Evolutionary conservation across 2,329 filamentous ascomycete genomes (phyloP).

Genomic region (Cryoendolithus antarcticus): DNA sequence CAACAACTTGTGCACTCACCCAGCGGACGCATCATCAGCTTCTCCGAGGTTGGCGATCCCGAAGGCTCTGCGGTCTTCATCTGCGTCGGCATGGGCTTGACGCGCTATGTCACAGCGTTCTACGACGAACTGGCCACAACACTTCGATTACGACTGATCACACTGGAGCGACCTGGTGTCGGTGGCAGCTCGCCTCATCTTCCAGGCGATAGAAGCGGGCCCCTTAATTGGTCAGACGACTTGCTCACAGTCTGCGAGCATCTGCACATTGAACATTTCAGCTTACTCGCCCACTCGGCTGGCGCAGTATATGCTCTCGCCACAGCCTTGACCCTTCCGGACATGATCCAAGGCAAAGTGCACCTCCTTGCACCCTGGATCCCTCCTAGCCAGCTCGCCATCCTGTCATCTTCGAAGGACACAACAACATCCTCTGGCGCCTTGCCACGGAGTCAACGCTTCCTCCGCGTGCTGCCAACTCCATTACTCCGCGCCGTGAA

Average conservation of each 20-base stretch:
- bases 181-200: slow-evolving; percentile 80
- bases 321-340: slow-evolving; percentile 87
- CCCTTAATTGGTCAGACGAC: slow-evolving; percentile 87
- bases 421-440: slow-evolving; percentile 46
- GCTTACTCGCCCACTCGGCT: slow-evolving; percentile 87
- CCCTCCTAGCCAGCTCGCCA: slow-evolving; percentile 79
- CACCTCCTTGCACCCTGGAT: slow-evolving; percentile 96
- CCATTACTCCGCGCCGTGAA: slow-evolving; percentile 90
- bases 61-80: slow-evolving; percentile 88
- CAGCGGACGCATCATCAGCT: slow-evolving; percentile 79
- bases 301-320: slow-evolving; percentile 96
- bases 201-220: slow-evolving; percentile 64
- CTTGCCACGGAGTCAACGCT: slow-evolving; percentile 81
- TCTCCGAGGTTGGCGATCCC: slow-evolving; percentile 90
- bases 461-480: slow-evolving; percentile 78
- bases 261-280: slow-evolving; percentile 89
- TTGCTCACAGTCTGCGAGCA: slow-evolving; percentile 88
- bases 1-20: slow-evolving; percentile 80
- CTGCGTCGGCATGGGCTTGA: slow-evolving; percentile 95
- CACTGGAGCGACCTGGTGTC: slow-evolving; percentile 84
- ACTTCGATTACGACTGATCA: slow-evolving; percentile 79
- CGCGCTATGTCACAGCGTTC: slow-evolving; percentile 89
- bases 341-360: slow-evolving; percentile 86
- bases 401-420: slow-evolving; percentile 39
- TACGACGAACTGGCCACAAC: slow-evolving; percentile 91